Evolutionary conservation across 768 basidiomycete genomes (phyloP).

Genomic region (Boletus sp.): DNA sequence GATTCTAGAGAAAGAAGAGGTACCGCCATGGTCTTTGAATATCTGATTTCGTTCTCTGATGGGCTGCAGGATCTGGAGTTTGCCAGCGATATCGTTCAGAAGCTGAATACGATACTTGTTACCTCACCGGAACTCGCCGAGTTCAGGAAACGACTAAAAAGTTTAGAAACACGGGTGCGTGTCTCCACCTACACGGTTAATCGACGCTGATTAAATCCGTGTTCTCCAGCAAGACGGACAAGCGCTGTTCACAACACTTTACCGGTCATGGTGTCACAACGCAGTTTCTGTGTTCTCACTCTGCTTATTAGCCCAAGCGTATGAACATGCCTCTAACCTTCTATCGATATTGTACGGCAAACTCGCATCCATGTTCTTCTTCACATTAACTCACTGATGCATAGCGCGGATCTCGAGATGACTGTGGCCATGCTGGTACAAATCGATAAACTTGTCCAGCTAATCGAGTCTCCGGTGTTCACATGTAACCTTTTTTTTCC

Average conservation of each 20-base stretch:
- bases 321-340: constrained; percentile 96
- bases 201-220: neutral
- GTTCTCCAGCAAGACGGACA: constrained; percentile 83
- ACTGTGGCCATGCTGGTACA: constrained; percentile 94
- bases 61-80: constrained; percentile 85
- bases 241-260: constrained; percentile 88
- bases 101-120: constrained; percentile 93
- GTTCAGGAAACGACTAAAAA: constrained; percentile 89
- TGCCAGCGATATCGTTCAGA: constrained; percentile 96
- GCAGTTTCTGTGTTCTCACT: constrained; percentile 95
- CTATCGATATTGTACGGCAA: constrained; percentile 84
- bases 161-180: constrained; percentile 84
- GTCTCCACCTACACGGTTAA: neutral
- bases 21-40: constrained; percentile 31
- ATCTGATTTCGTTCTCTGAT: neutral
- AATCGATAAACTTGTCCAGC: constrained; percentile 94
- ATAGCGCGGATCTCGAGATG: constrained; percentile 92
- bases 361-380: neutral
- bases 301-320: constrained; percentile 95
- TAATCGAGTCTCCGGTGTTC: constrained; percentile 98
- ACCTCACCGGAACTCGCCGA: constrained; percentile 96
- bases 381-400: neutral
- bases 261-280: constrained; percentile 98
- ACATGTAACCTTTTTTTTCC: constrained; percentile 61
- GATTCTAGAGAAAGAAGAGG: constrained; percentile 97